phyloP scores from a whole-genome alignment of 1,284 basidiomycete species.

The Takashimella koratensis region DNA sequence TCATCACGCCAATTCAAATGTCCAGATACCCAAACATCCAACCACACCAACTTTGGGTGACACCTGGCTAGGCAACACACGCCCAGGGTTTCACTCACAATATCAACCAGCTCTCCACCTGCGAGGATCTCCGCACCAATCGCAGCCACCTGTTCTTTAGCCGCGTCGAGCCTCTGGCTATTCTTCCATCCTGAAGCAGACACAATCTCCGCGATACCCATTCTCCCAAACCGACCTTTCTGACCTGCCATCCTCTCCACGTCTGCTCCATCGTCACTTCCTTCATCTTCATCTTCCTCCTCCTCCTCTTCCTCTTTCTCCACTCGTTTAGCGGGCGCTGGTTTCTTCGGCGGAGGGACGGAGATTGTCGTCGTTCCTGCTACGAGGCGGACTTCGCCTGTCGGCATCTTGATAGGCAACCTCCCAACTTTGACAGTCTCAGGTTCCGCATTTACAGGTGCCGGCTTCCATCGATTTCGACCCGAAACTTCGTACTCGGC shows the following conservation, averaged over 20 bases:
- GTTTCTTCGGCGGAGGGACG: slow-evolving; percentile 42
- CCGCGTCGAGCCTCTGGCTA: slow-evolving; percentile 64
- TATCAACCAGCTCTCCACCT: slow-evolving; percentile 56
- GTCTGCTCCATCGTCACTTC: slow-evolving; percentile 52
- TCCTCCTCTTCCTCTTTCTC: slow-evolving; percentile 50
- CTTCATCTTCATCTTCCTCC: slow-evolving; percentile 51
- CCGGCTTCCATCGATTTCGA: slow-evolving; percentile 26
- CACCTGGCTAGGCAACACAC: no score
- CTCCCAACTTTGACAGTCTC: slow-evolving; percentile 57
- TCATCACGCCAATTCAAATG: no score
- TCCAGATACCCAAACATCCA: no score
- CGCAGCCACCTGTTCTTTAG: slow-evolving; percentile 83
- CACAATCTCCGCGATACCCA: slow-evolving; percentile 72
- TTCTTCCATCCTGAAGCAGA: slow-evolving; percentile 56
- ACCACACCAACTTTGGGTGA: no score
- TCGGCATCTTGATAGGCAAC: slow-evolving; percentile 78
- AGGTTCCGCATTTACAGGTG: slow-evolving; percentile 6
- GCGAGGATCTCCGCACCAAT: slow-evolving; percentile 85
- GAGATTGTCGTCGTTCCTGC: slow-evolving; percentile 50
- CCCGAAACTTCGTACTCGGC: slow-evolving; percentile 41
- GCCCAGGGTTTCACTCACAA: slow-evolving; percentile 47
- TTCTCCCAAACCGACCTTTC: slow-evolving; percentile 66
- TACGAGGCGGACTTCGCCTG: slow-evolving; percentile 63
- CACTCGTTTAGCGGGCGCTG: slow-evolving; percentile 33
- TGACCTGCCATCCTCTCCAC: slow-evolving; percentile 37